phyloP scores from a whole-genome alignment of 805 yeast genomes.

The Candida silvicultrix region DNA sequence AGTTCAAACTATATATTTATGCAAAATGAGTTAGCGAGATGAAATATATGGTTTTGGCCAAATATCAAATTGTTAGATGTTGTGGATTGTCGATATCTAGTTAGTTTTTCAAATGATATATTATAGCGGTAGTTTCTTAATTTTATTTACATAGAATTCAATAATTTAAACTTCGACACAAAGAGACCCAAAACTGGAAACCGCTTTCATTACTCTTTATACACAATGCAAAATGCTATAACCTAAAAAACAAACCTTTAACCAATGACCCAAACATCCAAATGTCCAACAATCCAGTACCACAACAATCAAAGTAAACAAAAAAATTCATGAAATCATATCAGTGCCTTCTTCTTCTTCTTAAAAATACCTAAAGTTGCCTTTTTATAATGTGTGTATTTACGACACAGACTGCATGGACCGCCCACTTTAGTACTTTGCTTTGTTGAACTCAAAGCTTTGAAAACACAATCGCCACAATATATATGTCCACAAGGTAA shows the following conservation, averaged over 20 bases:
- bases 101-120: too few species aligned
- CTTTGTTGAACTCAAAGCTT: conserved; percentile 33
- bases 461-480: conserved; percentile 47
- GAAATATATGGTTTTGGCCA: neutral
- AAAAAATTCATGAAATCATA: neutral
- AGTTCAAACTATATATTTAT: too few species aligned
- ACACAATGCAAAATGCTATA: neutral
- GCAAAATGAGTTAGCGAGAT: neutral
- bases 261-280: neutral
- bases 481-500: conserved; percentile 55
- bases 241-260: neutral
- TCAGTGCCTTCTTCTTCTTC: conserved; percentile 18
- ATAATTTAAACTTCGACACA: neutral
- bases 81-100: too few species aligned
- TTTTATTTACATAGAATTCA: too few species aligned
- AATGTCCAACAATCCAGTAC: too few species aligned
- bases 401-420: conserved; percentile 37
- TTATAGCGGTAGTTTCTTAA: too few species aligned
- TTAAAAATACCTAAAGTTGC: conserved; percentile 26
- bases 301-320: too few species aligned
- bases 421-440: conserved; percentile 26
- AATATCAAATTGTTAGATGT: neutral
- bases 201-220: too few species aligned
- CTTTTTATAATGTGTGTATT: conserved; percentile 25
- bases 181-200: neutral